phyloP scores from a whole-genome alignment of 371 early-diverging fungal species.

The Fennellomyces sp. region DNA sequence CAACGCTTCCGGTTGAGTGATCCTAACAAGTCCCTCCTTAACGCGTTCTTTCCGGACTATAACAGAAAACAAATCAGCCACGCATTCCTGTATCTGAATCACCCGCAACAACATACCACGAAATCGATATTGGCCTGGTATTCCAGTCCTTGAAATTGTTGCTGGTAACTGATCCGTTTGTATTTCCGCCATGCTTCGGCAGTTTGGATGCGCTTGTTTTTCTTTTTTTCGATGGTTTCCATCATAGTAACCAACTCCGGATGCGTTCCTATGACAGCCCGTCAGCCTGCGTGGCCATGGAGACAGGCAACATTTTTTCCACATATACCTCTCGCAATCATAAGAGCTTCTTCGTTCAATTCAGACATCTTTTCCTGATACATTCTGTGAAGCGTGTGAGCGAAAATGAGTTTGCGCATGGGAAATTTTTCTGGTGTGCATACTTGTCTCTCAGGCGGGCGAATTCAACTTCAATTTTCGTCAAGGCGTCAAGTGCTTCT shows the following conservation, averaged over 20 bases:
- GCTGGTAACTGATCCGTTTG: conserved; percentile 49
- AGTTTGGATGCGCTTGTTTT: conserved; percentile 48
- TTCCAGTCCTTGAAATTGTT: conserved; percentile 54
- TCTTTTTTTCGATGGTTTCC: conserved; percentile 63
- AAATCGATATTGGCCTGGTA: conserved; percentile 59
- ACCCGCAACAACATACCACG: conserved; percentile 30
- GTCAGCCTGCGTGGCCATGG: background rate
- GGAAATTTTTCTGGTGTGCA: conserved; percentile 4
- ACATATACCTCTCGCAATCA: conserved; percentile 57
- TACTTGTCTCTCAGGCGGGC: conserved; percentile 55
- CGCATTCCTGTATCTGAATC: background rate
- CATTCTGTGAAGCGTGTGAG: conserved; percentile 41
- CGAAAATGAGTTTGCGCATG: background rate
- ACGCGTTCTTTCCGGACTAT: conserved; percentile 42
- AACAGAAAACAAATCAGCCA: background rate
- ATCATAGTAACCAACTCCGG: conserved; percentile 59
- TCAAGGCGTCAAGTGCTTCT: conserved; percentile 50
- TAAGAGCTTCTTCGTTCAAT: conserved; percentile 57
- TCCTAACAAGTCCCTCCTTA: conserved; percentile 26
- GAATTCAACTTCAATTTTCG: conserved; percentile 54
- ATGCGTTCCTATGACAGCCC: conserved; percentile 44
- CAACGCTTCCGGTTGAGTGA: conserved; percentile 29
- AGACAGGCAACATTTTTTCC: background rate
- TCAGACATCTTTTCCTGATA: conserved; percentile 64
- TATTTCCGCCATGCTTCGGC: conserved; percentile 60